Evolutionary conservation across 768 basidiomycete species (phyloP).

Genomic region (Coprinopsis strossmayeri): DNA sequence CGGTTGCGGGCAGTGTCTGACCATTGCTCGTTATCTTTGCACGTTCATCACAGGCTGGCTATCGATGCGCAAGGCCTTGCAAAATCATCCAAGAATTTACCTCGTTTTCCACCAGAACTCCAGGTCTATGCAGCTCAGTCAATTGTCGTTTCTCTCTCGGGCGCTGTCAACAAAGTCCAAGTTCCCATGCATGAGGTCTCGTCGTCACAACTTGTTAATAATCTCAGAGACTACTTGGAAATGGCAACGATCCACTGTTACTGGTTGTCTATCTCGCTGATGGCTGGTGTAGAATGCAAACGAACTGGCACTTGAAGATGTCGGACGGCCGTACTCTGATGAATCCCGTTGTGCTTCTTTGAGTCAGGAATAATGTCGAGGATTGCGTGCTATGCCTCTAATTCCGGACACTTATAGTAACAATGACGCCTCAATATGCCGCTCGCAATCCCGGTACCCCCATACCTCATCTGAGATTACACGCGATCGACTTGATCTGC

Average conservation of each 20-base stretch:
- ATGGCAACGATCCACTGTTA: slow-evolving; percentile 3
- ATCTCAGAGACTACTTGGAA: slow-evolving; percentile 7
- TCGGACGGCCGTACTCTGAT: slow-evolving; percentile 48
- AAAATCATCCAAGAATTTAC: slow-evolving; percentile 3
- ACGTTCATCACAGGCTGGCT: slow-evolving; percentile 7
- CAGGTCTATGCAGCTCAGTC: slow-evolving; percentile 46
- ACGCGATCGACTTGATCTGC: slow-evolving; percentile 27
- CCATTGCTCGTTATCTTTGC: slow-evolving; percentile 7
- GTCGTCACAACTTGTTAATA: slow-evolving; percentile 4
- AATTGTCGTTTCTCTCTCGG: slow-evolving; percentile 48
- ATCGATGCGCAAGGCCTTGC: background rate
- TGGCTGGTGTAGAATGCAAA: slow-evolving; percentile 43
- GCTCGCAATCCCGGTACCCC: slow-evolving; percentile 3
- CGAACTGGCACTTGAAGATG: slow-evolving; percentile 48
- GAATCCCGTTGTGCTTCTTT: slow-evolving; percentile 26
- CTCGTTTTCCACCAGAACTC: slow-evolving; percentile 27
- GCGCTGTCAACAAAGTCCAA: slow-evolving; percentile 37
- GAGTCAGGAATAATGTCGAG: slow-evolving; percentile 29
- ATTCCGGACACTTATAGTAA: background rate
- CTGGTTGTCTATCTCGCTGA: background rate
- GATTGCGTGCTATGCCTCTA: slow-evolving; percentile 5
- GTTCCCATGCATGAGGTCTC: slow-evolving; percentile 16
- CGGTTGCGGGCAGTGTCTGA: slow-evolving; percentile 11
- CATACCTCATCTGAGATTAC: slow-evolving; percentile 30
- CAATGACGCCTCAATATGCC: slow-evolving; percentile 6